Conservation (phyloP, 345 rosid genomes). For the Raphanus sativus region DNA sequence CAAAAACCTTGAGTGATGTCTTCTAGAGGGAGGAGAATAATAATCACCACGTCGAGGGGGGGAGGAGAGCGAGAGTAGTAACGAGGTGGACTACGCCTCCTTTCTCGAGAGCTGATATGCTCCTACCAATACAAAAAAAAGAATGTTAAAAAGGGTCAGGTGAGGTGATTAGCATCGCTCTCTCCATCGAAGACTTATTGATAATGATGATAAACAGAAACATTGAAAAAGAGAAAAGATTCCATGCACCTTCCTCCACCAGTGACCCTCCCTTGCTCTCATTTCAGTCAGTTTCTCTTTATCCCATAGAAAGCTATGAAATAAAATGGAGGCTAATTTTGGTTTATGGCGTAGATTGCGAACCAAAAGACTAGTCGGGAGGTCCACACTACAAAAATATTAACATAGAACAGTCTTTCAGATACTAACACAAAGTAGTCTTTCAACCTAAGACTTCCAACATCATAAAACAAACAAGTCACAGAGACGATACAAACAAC, state of each 20-base stretch:
- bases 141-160: neutral
- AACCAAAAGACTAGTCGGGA: too few species aligned
- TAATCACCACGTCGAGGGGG: conserved; percentile 29
- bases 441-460: too few species aligned
- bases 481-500: too few species aligned
- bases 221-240: neutral
- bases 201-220: neutral
- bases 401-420: too few species aligned
- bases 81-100: conserved; percentile 60
- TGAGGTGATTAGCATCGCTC: neutral
- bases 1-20: conserved; percentile 60
- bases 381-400: too few species aligned
- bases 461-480: too few species aligned
- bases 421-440: too few species aligned
- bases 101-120: conserved; percentile 34
- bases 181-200: neutral
- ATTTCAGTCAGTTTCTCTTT: conserved; percentile 93
- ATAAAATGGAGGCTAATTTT: too few species aligned
- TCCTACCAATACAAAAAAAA: conserved; percentile 28
- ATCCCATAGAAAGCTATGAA: too few species aligned
- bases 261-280: conserved; percentile 86
- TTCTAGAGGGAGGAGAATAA: conserved; percentile 53
- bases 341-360: too few species aligned
- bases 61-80: conserved; percentile 53
- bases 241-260: conserved; percentile 50